These are phyloP conservation scores for Psidium friedrichsthalianum DNA, from an alignment of 345 rosid species.

Conservation along the genomic window DNA sequence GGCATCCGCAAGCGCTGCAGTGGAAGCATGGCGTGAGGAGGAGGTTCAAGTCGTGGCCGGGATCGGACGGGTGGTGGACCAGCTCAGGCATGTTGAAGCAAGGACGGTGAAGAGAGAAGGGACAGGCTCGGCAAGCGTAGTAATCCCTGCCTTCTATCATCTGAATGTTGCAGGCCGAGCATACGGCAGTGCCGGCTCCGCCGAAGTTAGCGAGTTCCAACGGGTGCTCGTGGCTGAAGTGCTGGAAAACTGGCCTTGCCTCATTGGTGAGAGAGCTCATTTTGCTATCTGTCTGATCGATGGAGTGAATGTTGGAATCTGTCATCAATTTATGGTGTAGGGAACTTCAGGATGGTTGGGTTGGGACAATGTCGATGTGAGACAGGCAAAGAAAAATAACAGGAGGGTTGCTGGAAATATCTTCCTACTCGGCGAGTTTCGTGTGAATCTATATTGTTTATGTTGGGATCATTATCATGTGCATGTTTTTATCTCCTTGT, in stretches of 20 bases:
- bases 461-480: not conserved
- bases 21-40: not conserved
- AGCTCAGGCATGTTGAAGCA: slow-evolving; percentile 1
- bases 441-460: not conserved
- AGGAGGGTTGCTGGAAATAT: not conserved
- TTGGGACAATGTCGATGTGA: accelerated
- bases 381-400: not conserved
- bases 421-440: not conserved
- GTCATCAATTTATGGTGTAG: not conserved
- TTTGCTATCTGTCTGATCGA: not conserved
- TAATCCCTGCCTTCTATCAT: not conserved
- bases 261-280: not conserved
- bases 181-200: not conserved
- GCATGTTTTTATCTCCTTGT: not conserved
- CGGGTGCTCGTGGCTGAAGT: not conserved
- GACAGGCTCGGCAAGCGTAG: not conserved
- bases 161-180: not conserved
- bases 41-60: not conserved
- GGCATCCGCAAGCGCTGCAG: not conserved
- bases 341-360: not conserved
- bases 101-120: slow-evolving; percentile 1
- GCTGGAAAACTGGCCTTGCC: not conserved
- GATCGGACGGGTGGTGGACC: not conserved
- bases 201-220: not conserved
- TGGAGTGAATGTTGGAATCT: not conserved